Conservation (phyloP, 2,329 filamentous ascomycete genomes). For the Simplicillium aogashimaense region DNA sequence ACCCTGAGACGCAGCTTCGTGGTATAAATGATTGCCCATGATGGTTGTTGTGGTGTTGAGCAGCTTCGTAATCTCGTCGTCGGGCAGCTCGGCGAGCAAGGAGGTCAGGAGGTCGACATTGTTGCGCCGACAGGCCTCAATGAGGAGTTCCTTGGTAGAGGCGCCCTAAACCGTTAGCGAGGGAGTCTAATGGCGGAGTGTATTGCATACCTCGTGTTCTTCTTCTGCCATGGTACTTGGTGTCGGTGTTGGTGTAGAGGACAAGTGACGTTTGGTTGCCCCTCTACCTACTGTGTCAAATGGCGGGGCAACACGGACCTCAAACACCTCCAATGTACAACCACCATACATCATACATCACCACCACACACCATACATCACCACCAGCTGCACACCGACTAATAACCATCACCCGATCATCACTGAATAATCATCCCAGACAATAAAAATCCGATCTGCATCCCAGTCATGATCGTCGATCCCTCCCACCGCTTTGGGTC, state of each 20-base stretch:
- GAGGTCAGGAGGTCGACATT: conserved; percentile 78
- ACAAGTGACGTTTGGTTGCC: no score
- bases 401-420: no score
- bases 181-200: conserved; percentile 5
- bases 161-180: conserved; percentile 53
- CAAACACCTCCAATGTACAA: no score
- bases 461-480: no score
- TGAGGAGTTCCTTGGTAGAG: conserved; percentile 71
- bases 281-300: no score
- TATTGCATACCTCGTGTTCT: conserved; percentile 22
- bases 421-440: no score
- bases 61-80: conserved; percentile 60
- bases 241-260: background rate
- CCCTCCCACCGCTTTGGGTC: no score
- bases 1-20: conserved; percentile 77
- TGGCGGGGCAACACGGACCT: no score
- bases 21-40: conserved; percentile 80
- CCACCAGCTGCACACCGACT: no score
- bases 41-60: conserved; percentile 81
- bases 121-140: conserved; percentile 89
- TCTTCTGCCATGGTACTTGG: conserved; percentile 18
- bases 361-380: no score
- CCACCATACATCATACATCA: no score
- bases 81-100: conserved; percentile 52
- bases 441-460: no score